Percentiles rank a stretch among this genome's conserved stretches.
phyloP scores from a whole-genome alignment of 345 rosid species.

The Linum trigynum region DNA sequence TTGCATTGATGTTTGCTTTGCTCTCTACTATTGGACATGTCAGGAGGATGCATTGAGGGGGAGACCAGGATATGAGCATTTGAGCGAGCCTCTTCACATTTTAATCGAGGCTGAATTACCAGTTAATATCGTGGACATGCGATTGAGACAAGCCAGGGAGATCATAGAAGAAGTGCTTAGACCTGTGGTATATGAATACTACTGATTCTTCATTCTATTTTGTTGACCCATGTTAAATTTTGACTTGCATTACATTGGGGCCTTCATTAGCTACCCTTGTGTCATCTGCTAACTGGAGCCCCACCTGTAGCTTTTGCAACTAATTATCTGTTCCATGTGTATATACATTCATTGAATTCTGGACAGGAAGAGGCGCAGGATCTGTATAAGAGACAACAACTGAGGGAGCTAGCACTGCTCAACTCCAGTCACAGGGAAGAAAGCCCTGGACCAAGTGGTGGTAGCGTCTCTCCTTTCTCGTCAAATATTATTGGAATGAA shows the following conservation, averaged over 20 bases:
- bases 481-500: slow-evolving; percentile 85
- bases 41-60: slow-evolving; percentile 98
- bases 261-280: background rate
- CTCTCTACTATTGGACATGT: background rate
- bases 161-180: slow-evolving; percentile 85
- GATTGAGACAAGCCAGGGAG: slow-evolving; percentile 86
- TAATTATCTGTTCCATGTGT: background rate
- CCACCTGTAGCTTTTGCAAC: too few species aligned
- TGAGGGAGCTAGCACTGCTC: slow-evolving; percentile 88
- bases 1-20: background rate
- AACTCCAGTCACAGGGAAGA: slow-evolving; percentile 87
- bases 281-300: too few species aligned
- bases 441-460: slow-evolving; percentile 62
- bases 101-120: slow-evolving; percentile 93
- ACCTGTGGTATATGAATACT: slow-evolving; percentile 52
- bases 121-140: slow-evolving; percentile 77
- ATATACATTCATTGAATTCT: background rate
- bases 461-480: slow-evolving; percentile 80
- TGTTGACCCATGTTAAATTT: background rate
- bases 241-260: background rate
- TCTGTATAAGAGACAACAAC: slow-evolving; percentile 90
- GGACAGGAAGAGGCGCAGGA: slow-evolving; percentile 88
- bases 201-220: background rate
- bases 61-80: slow-evolving; percentile 90
- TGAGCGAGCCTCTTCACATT: slow-evolving; percentile 90